Evolutionary conservation across 805 yeast species (phyloP).

Genomic region (Maudiozyma serrabonitensis): DNA sequence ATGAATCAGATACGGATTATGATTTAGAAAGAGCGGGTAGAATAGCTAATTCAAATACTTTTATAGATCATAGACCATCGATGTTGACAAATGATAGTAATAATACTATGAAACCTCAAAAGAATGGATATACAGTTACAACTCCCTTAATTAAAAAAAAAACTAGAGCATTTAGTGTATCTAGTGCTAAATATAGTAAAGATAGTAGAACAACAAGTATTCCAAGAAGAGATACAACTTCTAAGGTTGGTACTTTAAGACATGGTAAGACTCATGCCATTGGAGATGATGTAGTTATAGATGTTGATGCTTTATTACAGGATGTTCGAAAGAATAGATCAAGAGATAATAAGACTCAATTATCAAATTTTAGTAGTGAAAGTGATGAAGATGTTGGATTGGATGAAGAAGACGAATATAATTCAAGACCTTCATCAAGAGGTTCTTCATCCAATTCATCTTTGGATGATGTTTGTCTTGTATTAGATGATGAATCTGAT

Average conservation of each 20-base stretch:
- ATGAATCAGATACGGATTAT: slow-evolving; percentile 18
- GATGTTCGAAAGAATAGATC: slow-evolving; percentile 17
- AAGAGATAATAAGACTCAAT: not conserved
- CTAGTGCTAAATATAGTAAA: not conserved
- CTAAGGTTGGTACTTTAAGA: not conserved
- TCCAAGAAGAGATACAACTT: not conserved
- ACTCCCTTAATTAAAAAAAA: not conserved
- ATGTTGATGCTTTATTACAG: slow-evolving; percentile 27
- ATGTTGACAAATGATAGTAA: not conserved
- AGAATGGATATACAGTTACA: not conserved
- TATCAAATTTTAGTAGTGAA: not conserved
- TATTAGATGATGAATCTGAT: slow-evolving; percentile 45
- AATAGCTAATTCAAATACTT: slow-evolving; percentile 10
- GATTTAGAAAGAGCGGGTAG: slow-evolving; percentile 8
- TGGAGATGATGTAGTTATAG: slow-evolving; percentile 24
- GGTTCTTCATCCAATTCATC: slow-evolving; percentile 52
- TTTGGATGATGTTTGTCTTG: slow-evolving; percentile 86
- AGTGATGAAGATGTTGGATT: slow-evolving; percentile 2
- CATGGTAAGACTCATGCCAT: not conserved
- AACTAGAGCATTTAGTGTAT: not conserved
- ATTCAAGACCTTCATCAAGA: slow-evolving; percentile 36
- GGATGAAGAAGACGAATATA: slow-evolving; percentile 25
- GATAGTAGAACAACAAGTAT: not conserved
- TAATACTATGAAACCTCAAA: not conserved
- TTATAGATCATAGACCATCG: slow-evolving; percentile 23